Base-by-base conservation (phyloP, 306 rosid genomes). In the Pyrus pyrifolia region DNA sequence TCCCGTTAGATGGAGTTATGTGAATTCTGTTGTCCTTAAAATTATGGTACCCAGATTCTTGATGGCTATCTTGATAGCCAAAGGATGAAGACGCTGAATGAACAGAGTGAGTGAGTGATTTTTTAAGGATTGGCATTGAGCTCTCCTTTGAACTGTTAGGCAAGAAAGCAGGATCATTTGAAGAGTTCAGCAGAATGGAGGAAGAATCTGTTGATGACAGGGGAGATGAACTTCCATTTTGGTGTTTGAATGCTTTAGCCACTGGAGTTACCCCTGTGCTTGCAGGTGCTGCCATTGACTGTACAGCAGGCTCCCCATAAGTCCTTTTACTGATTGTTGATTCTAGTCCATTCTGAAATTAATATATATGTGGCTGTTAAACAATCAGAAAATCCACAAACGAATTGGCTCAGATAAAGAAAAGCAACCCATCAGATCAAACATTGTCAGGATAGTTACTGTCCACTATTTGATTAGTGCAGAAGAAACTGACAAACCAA, bases 301-400 rank as follows among this genome's bases (percentile, higher is more conserved):
- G 82, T 75, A 59, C 45, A 70, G 67, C 21, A 31, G 35, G 78
- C 51, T 83, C 87, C 46, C 69, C 81, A 55, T 65, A 61, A 68
- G 72, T 42, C 73, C 83, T 83, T 67, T 75, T 73, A 67, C 73
- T 63, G 73, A 57, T 77, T 15, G 18, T 76, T 31, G 78, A 82
- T 82, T 86, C 82, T 67, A 76, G 21, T 14, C 46, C 73, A 68
- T 71, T 77, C 97, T 89, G 96, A 81, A 84, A 84, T 82, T 81
- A 84, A 79, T 81, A 38, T 68, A 60, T 44, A 70, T 58, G 51
- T 51, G 72, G 64, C 30, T 82, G 80, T 78, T 69, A 81, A 14
- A 27, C 77, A 60, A 42, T 27, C 69, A 6, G 29, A 72, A 60
- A 81, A 61, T 75, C 52, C 68, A 60, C 8, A 81, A 70, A 46